Evolutionary conservation across 1,284 basidiomycete genomes (phyloP).

Genomic region (Schizophyllum commune): DNA sequence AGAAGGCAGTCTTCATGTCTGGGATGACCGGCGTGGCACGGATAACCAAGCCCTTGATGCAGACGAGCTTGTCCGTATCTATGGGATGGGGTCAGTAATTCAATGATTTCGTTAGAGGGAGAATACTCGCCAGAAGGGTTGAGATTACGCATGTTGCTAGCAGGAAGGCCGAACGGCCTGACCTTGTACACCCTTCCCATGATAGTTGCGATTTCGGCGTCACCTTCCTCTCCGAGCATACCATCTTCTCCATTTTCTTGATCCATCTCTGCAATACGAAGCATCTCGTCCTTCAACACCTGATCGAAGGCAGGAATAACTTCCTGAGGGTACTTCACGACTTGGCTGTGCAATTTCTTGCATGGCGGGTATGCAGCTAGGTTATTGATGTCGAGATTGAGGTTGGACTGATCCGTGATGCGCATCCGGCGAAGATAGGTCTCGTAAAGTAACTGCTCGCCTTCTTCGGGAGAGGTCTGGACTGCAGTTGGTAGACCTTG

Average conservation of each 20-base stretch:
- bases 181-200: conserved; percentile 85
- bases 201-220: conserved; percentile 76
- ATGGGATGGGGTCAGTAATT: conserved; percentile 7
- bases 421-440: conserved; percentile 83
- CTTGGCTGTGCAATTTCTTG: conserved; percentile 72
- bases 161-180: conserved; percentile 77
- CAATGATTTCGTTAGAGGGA: neutral
- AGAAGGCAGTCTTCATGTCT: conserved; percentile 98
- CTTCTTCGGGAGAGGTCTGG: conserved; percentile 57
- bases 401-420: conserved; percentile 82
- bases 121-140: conserved; percentile 72
- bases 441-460: conserved; percentile 72
- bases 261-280: conserved; percentile 76
- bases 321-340: conserved; percentile 94
- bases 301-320: conserved; percentile 97
- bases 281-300: conserved; percentile 85
- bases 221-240: conserved; percentile 63
- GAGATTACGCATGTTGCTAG: conserved; percentile 86
- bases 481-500: conserved; percentile 47
- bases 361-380: conserved; percentile 84
- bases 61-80: conserved; percentile 97
- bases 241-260: conserved; percentile 58
- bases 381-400: conserved; percentile 90
- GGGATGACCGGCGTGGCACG: conserved; percentile 97
- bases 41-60: conserved; percentile 95